Evolutionary conservation across 2,329 filamentous ascomycete species (phyloP), one percentile per base, ranked within the genome.

Genomic region (Dothidotthia symphoricarpi): DNA sequence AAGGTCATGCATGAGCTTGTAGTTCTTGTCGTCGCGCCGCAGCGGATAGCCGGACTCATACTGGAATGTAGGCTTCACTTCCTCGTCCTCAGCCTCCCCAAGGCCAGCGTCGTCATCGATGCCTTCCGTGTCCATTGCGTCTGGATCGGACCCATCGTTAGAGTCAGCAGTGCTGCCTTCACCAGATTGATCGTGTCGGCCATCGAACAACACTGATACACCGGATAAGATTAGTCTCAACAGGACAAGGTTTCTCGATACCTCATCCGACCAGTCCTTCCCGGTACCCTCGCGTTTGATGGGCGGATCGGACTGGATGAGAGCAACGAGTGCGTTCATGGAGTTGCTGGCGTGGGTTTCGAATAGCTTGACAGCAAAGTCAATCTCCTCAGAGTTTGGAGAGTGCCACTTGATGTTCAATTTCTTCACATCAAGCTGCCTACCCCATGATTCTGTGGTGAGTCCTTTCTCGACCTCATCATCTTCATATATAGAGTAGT

Each of bases 251-350:
- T 95, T 88, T 38, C 93, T 77, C 2, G 89, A 91, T 17, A 97
- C 85, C 64, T 98, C 94, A 63, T 98, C 93, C 0, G 91, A 96
- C 93, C 93, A 98, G 57, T 96, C 91, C 68, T 97, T 98, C 53
- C 95, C 94, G 64, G 91, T 95, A 25, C 93, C 93, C 51, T 90
- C 91, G 39, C 91, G 81, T 66, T 89, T 94, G 36, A 97, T 84
- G 2, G 82, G 84, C 1, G 89, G 85, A 24, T 85, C 79, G 30
- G 88, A 83, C 45, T 86, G 83, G 59, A 88, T 94, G n/a, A 98
- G 76, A 6, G 83, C 79, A 46, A 81, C 79, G 10, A 98, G 71
- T 45, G 88, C 82, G 41, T 82, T 74, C 43, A 91, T 78, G 2
- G 91, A 90, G 27, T 80, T 82, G 39, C 81, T 81, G 5, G 86